These are phyloP conservation scores for Clarireedia paspali DNA, from an alignment of 2,329 filamentous ascomycete species.

Conservation along the genomic window DNA sequence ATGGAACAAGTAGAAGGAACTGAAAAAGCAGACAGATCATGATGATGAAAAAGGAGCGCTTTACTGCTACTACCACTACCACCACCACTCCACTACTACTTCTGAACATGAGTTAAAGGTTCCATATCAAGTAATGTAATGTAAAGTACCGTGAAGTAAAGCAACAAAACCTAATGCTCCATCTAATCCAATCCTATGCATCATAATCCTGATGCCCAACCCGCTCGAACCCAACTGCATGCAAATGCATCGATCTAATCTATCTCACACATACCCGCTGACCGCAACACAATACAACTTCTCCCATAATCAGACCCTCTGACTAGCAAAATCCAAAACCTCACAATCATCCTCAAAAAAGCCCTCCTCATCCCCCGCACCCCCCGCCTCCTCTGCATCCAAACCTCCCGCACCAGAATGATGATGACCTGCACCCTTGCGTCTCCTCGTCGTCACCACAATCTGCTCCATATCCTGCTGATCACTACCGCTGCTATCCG, in stretches of 20 bases:
- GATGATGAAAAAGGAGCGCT: too few relatives aligned
- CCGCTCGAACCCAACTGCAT: slow-evolving; percentile 1
- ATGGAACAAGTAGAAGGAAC: too few relatives aligned
- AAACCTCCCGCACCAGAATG: slow-evolving; percentile 30
- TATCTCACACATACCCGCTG: background rate
- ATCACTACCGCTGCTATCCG: slow-evolving; percentile 31
- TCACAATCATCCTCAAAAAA: slow-evolving; percentile 94
- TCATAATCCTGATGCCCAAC: slow-evolving; percentile 1
- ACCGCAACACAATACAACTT: background rate
- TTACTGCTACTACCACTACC: too few relatives aligned
- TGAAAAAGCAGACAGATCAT: too few relatives aligned
- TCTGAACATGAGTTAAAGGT: too few relatives aligned
- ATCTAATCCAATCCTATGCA: background rate
- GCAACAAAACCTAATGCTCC: too few relatives aligned
- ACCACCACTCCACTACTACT: too few relatives aligned
- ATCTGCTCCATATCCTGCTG: slow-evolving; percentile 60
- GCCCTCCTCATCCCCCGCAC: slow-evolving; percentile 56
- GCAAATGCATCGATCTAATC: background rate
- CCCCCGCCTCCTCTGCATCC: background rate
- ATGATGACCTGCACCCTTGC: slow-evolving; percentile 44
- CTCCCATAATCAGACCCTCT: slow-evolving; percentile 44
- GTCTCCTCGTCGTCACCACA: slow-evolving; percentile 71
- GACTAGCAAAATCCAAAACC: slow-evolving; percentile 78
- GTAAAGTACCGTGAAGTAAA: too few relatives aligned
- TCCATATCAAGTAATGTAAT: too few relatives aligned